Base-by-base conservation (phyloP, 2,329 filamentous ascomycete species). In the Penicillium freii region DNA sequence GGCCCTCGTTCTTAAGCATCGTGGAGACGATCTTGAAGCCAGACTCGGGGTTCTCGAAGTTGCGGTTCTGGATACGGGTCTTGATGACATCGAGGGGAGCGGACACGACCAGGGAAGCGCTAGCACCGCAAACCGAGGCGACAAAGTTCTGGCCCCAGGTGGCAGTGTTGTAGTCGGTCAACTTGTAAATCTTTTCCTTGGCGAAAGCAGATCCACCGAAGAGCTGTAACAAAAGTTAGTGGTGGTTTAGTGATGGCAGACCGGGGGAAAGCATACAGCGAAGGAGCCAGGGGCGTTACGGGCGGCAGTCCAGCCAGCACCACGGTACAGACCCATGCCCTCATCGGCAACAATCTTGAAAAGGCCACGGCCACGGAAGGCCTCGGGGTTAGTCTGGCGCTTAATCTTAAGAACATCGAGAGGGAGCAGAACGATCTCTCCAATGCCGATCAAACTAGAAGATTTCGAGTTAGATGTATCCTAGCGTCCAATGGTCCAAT, bases 321-420 rank as follows among this genome's bases (percentile, higher is more conserved):
- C 94, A 73, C 94, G 87, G 81, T 99, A 99, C 51, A 99, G 80
- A 49, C 92, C 92, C 71, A 97, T 95, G 36, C 94, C 94, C 77
- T 99, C 94, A 72, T 99, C 94, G 58, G 85, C 84, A 61, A 99
- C 84, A 65, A 99, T 97, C 78, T 84, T 88, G 73, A 97, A 80
- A 59, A 99, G 83, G 61, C 94, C 94, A 70, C 94, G 90, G 67
- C 93, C 93, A 66, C 92, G 87, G 87, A 99, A 99, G 36, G 94
- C 92, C 73, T 97, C 94, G 40, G 94, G 94, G 82, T 99, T 99
- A 66, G 94, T 99, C 81, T 99, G 94, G 70, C 94, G 88, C 85
- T 99, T 99, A 81, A 99, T 99, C 85, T 99, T 99, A 62, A 99
- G 85, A 39, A 99, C 93, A 69, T 99, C 94, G 60, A 99, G 86